Conservation (phyloP, 768 basidiomycete genomes). For the Chalciporus pseudorubinellus region DNA sequence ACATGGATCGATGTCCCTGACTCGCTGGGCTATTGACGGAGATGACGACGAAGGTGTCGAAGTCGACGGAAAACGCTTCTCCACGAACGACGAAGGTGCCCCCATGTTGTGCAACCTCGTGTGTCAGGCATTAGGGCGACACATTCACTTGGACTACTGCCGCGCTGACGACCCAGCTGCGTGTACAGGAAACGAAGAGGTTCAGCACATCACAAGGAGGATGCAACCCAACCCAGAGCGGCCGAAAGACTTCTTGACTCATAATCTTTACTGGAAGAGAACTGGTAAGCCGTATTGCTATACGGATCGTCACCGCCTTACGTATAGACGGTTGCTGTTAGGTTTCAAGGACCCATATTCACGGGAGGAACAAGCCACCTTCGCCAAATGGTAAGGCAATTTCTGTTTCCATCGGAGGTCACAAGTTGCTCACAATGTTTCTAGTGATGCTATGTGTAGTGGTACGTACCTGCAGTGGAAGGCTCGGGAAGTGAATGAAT, state of each 20-base stretch:
- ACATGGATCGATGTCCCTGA: constrained; percentile 60
- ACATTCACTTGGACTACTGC: constrained; percentile 57
- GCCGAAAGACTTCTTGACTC: constrained; percentile 57
- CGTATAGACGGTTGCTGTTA: constrained; percentile 13
- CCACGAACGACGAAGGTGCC: constrained; percentile 50
- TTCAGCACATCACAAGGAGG: constrained; percentile 41
- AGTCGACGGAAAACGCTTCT: constrained; percentile 51
- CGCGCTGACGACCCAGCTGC: constrained; percentile 32
- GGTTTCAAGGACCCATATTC: constrained; percentile 67
- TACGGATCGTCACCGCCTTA: not conserved
- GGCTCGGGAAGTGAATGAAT: not conserved
- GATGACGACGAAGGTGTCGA: constrained; percentile 47
- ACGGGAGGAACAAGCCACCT: constrained; percentile 50
- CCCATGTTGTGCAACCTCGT: constrained; percentile 63
- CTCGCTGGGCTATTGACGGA: constrained; percentile 53
- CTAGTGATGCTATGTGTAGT: not conserved
- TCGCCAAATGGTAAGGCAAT: constrained; percentile 48
- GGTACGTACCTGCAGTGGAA: not conserved
- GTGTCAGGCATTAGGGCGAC: constrained; percentile 51
- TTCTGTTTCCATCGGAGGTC: not conserved
- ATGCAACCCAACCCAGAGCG: constrained; percentile 45
- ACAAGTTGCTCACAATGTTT: not conserved
- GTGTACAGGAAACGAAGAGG: constrained; percentile 41
- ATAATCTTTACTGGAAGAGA: constrained; percentile 54
- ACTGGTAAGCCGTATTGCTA: constrained; percentile 40